Evolutionary conservation across 1,284 basidiomycete species (phyloP).

Genomic region (Ceratobasidium sp.): DNA sequence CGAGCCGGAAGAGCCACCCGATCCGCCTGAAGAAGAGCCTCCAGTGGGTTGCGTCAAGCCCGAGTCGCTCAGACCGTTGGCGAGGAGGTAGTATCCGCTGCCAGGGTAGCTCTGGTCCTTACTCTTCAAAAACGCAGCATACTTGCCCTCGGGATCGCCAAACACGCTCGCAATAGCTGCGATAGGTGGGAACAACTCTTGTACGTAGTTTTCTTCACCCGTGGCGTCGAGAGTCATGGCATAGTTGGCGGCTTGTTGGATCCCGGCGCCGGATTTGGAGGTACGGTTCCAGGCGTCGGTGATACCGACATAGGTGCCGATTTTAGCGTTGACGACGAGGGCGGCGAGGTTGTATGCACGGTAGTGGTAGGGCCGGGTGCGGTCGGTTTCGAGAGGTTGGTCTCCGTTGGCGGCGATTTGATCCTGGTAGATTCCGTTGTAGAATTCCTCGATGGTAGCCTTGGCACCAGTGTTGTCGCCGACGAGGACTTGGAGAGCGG

Average conservation of each 20-base stretch:
- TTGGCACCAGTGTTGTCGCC: constrained; percentile 55
- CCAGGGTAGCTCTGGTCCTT: constrained; percentile 7
- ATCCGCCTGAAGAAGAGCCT: neutral
- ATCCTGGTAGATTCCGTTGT: constrained; percentile 56
- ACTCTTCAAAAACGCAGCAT: constrained; percentile 35
- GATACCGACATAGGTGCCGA: constrained; percentile 58
- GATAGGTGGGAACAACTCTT: constrained; percentile 33
- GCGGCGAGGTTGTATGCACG: constrained; percentile 46
- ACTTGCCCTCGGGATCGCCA: constrained; percentile 41
- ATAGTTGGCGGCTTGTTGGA: constrained; percentile 64
- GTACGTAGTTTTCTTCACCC: constrained; percentile 26
- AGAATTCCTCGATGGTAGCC: constrained; percentile 54
- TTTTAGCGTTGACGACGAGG: constrained; percentile 55
- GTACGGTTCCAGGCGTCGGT: constrained; percentile 57
- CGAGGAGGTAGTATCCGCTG: constrained; percentile 19
- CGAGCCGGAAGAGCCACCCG: constrained; percentile 10
- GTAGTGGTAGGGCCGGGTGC: constrained; percentile 40
- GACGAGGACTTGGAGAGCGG: constrained; percentile 58
- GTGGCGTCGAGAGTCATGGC: constrained; percentile 55
- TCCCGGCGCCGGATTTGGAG: constrained; percentile 58
- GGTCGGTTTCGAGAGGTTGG: constrained; percentile 55
- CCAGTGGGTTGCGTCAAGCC: constrained; percentile 9
- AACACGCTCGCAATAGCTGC: constrained; percentile 39
- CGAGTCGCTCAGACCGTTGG: constrained; percentile 20
- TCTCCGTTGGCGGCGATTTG: constrained; percentile 61